phyloP scores from a whole-genome alignment of 345 rosid genomes.

The Citrus medica region DNA sequence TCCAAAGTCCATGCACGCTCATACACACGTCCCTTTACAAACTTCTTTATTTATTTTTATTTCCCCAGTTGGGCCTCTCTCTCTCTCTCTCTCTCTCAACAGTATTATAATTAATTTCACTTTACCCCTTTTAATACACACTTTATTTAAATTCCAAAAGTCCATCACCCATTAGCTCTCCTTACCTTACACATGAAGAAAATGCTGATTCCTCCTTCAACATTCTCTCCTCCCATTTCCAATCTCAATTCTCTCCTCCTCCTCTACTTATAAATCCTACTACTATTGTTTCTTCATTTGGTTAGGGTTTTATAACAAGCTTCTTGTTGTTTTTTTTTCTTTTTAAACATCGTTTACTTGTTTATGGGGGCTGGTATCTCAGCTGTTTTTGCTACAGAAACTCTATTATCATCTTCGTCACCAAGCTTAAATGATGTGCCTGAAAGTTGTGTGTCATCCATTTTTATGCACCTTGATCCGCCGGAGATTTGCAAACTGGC shows the following conservation, averaged over 20 bases:
- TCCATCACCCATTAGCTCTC: slow-evolving; percentile 4
- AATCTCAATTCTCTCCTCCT: slow-evolving; percentile 46
- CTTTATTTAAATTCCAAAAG: slow-evolving; percentile 16
- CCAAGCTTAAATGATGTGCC: slow-evolving; percentile 63
- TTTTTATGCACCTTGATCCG: slow-evolving; percentile 68
- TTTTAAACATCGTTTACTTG: not conserved
- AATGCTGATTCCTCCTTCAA: slow-evolving; percentile 41
- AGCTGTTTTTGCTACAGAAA: slow-evolving; percentile 19
- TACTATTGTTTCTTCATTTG: not conserved
- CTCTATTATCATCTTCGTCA: not conserved
- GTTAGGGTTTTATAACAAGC: no score
- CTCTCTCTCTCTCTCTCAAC: not conserved
- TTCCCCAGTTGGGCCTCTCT: not conserved
- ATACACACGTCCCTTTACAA: slow-evolving; percentile 16
- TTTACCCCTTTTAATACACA: slow-evolving; percentile 7
- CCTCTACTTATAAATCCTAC: slow-evolving; percentile 39
- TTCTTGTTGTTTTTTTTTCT: not conserved
- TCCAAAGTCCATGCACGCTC: slow-evolving; percentile 31
- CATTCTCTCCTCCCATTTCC: slow-evolving; percentile 34
- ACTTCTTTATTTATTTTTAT: not conserved
- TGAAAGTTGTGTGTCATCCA: slow-evolving; percentile 62
- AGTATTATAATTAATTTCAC: slow-evolving; percentile 2
- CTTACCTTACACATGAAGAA: slow-evolving; percentile 21
- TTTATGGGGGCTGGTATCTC: slow-evolving; percentile 70
- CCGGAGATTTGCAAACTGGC: slow-evolving; percentile 81